A percentile compares a stretch with the other conserved stretches of the same genome.
Conservation (phyloP, 179 eudicot genomes). For the Silene vulgaris region DNA sequence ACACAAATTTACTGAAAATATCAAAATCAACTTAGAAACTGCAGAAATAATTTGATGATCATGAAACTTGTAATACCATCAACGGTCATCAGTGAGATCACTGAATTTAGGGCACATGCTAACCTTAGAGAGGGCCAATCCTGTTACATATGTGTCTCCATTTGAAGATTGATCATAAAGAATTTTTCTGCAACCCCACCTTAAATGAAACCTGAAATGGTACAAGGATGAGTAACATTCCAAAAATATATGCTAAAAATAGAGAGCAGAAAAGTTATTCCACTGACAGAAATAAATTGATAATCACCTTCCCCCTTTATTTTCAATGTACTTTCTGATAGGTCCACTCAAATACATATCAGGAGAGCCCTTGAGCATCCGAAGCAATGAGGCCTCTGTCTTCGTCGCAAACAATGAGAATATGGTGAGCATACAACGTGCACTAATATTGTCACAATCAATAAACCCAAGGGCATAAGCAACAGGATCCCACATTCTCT, state of each 20-base stretch:
- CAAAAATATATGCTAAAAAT: background rate
- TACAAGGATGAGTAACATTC: constrained; percentile 10
- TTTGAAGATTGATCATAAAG: constrained; percentile 62
- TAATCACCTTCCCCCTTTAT: constrained; percentile 82
- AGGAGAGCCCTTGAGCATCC: constrained; percentile 99
- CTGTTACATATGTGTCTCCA: constrained; percentile 73
- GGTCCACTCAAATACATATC: constrained; percentile 94
- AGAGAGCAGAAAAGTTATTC: constrained; percentile 10
- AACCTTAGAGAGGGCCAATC: constrained; percentile 87
- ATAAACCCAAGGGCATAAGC: constrained; percentile 99
- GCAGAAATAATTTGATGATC: background rate
- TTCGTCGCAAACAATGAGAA: constrained; percentile 92
- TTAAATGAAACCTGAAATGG: constrained; percentile 68
- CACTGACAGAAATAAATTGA: constrained; percentile 1
- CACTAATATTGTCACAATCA: constrained; percentile 97
- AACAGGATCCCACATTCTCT: constrained; percentile 99
- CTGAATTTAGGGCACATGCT: background rate
- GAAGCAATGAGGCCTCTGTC: constrained; percentile 92
- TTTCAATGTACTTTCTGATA: constrained; percentile 72
- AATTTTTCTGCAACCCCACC: constrained; percentile 98
- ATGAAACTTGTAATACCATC: background rate
- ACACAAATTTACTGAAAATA: background rate
- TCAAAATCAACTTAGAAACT: background rate
- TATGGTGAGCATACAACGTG: constrained; percentile 99
- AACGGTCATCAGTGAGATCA: background rate